Evolutionary conservation across 805 yeast genomes (phyloP).

Genomic region (Barnettozyma siamensis): DNA sequence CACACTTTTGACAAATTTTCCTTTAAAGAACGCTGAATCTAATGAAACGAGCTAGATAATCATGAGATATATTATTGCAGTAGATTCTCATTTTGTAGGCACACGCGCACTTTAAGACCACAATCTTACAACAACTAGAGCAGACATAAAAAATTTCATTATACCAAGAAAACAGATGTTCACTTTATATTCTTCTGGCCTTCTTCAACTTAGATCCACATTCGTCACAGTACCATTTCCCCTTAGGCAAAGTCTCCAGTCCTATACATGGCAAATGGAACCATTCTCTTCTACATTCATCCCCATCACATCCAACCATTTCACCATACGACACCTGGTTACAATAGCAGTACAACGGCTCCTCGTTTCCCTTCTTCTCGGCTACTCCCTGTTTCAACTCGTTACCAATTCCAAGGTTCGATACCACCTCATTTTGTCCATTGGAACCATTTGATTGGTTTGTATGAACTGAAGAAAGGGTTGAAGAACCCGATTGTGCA

Average conservation of each 20-base stretch:
- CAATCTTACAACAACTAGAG: too few species aligned
- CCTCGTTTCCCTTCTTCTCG: slow-evolving; percentile 33
- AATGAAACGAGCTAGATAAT: too few species aligned
- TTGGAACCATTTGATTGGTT: too few species aligned
- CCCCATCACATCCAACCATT: slow-evolving; percentile 99
- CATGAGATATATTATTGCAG: too few species aligned
- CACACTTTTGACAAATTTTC: too few species aligned
- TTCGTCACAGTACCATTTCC: slow-evolving; percentile 76
- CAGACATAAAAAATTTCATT: neutral
- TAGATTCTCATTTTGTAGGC: too few species aligned
- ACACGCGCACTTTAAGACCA: too few species aligned
- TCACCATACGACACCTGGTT: slow-evolving; percentile 96
- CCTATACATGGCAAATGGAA: slow-evolving; percentile 94
- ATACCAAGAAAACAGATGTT: too few species aligned
- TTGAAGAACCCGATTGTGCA: neutral
- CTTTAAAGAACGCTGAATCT: too few species aligned
- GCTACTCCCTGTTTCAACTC: slow-evolving; percentile 12
- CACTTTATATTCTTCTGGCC: slow-evolving; percentile 31
- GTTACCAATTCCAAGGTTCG: slow-evolving; percentile 6
- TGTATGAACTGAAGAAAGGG: too few species aligned
- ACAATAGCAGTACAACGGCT: slow-evolving; percentile 92
- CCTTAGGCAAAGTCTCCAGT: slow-evolving; percentile 77
- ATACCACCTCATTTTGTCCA: neutral
- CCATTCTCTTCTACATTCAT: slow-evolving; percentile 89
- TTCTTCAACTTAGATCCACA: slow-evolving; percentile 34